A percentile compares a stretch with the other conserved stretches of the same genome.
Evolutionary conservation across 768 basidiomycete species (phyloP).

Genomic region (Hericium coralloides): DNA sequence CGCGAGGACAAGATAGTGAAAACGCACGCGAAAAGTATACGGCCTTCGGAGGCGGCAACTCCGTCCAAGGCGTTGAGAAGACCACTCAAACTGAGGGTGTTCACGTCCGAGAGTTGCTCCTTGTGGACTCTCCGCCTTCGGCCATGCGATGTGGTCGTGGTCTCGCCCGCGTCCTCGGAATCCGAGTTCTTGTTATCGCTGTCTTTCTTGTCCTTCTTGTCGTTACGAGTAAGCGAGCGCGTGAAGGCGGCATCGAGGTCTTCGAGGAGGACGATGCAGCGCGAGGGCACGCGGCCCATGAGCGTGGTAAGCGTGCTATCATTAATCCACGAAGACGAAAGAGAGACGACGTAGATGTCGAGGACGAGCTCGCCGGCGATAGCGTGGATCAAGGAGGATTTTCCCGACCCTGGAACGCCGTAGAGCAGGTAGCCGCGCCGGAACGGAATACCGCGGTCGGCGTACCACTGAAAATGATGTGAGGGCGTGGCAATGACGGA

Average conservation of each 20-base stretch:
- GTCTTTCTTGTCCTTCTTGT: slow-evolving; percentile 30
- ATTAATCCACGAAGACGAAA: slow-evolving; percentile 81
- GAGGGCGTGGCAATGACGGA: slow-evolving; percentile 4
- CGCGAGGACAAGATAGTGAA: slow-evolving; percentile 1
- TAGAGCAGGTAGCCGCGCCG: slow-evolving; percentile 81
- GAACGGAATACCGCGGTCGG: slow-evolving; percentile 89
- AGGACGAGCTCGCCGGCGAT: slow-evolving; percentile 85
- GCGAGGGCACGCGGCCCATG: slow-evolving; percentile 80
- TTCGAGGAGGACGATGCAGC: slow-evolving; percentile 81
- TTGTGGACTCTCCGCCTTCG: slow-evolving; percentile 36
- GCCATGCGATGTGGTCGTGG: slow-evolving; percentile 24
- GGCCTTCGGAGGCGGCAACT: slow-evolving; percentile 79
- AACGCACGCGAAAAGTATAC: slow-evolving; percentile 82
- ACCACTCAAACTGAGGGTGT: slow-evolving; percentile 75
- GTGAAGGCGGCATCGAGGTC: slow-evolving; percentile 89
- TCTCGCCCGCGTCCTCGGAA: slow-evolving; percentile 24
- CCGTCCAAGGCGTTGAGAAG: slow-evolving; percentile 81
- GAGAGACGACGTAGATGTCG: slow-evolving; percentile 86
- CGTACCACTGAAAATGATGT: slow-evolving; percentile 58
- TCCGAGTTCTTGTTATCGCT: slow-evolving; percentile 28
- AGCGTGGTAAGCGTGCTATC: slow-evolving; percentile 80
- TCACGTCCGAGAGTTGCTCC: slow-evolving; percentile 65
- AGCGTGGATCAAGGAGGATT: slow-evolving; percentile 79
- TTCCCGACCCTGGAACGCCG: slow-evolving; percentile 80
- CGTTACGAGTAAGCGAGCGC: slow-evolving; percentile 56